phyloP scores from a whole-genome alignment of 2,329 filamentous ascomycete genomes.

The Penicillium griseofulvum region DNA sequence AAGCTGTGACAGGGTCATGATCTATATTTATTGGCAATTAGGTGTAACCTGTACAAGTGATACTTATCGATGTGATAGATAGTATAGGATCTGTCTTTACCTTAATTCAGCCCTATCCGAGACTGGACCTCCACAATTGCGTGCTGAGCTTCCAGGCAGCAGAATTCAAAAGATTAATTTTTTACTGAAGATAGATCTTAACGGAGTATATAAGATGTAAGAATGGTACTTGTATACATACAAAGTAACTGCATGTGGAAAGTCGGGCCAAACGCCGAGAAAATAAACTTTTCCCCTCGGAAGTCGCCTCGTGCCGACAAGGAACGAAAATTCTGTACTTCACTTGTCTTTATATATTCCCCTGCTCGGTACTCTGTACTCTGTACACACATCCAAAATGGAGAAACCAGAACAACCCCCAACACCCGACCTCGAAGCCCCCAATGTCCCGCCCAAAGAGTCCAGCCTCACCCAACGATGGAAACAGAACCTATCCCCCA shows the following conservation, averaged over 20 bases:
- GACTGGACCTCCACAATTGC: conserved; percentile 1
- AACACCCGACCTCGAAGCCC: conserved; percentile 22
- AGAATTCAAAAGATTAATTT: neutral
- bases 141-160: conserved; percentile 5
- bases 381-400: conserved; percentile 9
- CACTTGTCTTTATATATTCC: neutral
- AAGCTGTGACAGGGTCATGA: too few relatives aligned
- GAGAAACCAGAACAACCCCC: conserved; percentile 16
- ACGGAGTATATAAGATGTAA: too few relatives aligned
- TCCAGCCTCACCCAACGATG: conserved; percentile 25
- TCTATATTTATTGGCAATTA: neutral
- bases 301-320: conserved; percentile 3
- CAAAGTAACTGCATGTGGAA: neutral
- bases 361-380: neutral
- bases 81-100: neutral
- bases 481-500: conserved; percentile 30
- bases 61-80: neutral
- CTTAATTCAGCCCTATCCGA: conserved; percentile 12
- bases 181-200: too few relatives aligned
- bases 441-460: conserved; percentile 6
- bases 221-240: too few relatives aligned
- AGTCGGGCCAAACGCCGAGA: neutral
- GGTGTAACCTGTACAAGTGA: neutral
- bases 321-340: conserved; percentile 4
- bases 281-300: conserved; percentile 4